Percentiles rank a stretch among this genome's conserved stretches.
Conservation (phyloP, 306 rosid species). For the Pterocarpus santalinus region DNA sequence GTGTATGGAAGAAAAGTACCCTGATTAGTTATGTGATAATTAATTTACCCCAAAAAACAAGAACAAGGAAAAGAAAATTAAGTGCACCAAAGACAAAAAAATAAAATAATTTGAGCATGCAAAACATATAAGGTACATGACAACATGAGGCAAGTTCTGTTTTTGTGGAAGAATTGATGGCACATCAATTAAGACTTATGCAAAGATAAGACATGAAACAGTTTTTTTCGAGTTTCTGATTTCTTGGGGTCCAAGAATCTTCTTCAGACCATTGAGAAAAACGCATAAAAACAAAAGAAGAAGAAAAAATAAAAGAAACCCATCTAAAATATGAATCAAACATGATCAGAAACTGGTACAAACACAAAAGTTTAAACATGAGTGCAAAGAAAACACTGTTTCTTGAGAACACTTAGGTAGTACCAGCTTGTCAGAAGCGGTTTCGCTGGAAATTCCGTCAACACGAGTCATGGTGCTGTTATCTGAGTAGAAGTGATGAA, state of each 20-base stretch:
- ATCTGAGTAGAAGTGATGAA: constrained; percentile 72
- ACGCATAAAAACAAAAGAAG: too few species aligned
- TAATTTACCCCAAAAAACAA: neutral
- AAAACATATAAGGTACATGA: neutral
- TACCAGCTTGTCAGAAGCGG: constrained; percentile 67
- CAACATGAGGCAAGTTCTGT: neutral
- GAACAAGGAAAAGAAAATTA: neutral
- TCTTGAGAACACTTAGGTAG: neutral
- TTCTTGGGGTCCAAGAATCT: neutral
- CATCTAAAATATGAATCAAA: neutral
- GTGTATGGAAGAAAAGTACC: constrained; percentile 26
- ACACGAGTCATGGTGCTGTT: constrained; percentile 67
- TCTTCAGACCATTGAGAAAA: neutral
- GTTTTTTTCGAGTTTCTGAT: neutral
- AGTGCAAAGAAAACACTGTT: neutral
- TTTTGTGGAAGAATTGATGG: neutral
- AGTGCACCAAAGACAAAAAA: neutral
- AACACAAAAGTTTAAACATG: neutral
- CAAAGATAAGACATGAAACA: neutral
- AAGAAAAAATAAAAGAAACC: neutral
- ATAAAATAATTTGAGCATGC: too few species aligned
- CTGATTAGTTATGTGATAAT: neutral
- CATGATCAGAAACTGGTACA: neutral
- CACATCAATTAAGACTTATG: neutral
- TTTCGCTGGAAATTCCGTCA: constrained; percentile 61